Conservation (phyloP, 305 asterid genomes). For the Withania somnifera region DNA sequence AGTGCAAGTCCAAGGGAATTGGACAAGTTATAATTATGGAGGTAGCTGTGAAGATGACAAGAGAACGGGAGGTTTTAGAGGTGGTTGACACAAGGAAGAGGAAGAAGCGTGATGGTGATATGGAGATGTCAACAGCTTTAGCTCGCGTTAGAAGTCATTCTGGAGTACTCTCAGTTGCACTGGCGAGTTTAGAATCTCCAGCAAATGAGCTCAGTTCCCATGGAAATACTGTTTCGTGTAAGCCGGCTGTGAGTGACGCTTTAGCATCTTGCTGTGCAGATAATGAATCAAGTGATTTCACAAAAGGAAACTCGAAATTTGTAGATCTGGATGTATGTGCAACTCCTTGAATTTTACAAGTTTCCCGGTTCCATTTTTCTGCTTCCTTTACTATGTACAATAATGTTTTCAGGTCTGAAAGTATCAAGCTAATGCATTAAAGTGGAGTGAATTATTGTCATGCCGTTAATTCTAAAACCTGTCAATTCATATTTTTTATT, state of each 20-base stretch:
- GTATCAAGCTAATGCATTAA: background rate
- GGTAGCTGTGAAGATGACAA: constrained; percentile 7
- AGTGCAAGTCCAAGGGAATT: constrained; percentile 15
- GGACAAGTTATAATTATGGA: constrained; percentile 20
- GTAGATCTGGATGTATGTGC: constrained; percentile 51
- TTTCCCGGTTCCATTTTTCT: background rate
- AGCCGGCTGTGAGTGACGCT: constrained; percentile 1
- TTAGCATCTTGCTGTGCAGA: constrained; percentile 35
- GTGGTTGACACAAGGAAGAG: constrained; percentile 28
- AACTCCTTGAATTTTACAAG: background rate
- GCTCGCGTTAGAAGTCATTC: constrained; percentile 17
- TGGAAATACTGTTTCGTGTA: constrained; percentile 1
- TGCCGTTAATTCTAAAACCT: background rate
- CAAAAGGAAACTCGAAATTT: constrained; percentile 15
- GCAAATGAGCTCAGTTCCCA: background rate
- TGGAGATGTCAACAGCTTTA: constrained; percentile 12
- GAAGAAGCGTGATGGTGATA: constrained; percentile 22
- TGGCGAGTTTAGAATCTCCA: constrained; percentile 24
- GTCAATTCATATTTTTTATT: background rate
- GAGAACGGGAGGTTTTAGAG: constrained; percentile 6
- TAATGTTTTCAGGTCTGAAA: background rate
- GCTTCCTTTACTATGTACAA: background rate
- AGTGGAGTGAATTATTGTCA: background rate
- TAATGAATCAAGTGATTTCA: constrained; percentile 24
- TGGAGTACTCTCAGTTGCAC: background rate